These are phyloP conservation scores for Ganoderma meredithae DNA, from an alignment of 1,284 basidiomycete species.

Conservation along the genomic window DNA sequence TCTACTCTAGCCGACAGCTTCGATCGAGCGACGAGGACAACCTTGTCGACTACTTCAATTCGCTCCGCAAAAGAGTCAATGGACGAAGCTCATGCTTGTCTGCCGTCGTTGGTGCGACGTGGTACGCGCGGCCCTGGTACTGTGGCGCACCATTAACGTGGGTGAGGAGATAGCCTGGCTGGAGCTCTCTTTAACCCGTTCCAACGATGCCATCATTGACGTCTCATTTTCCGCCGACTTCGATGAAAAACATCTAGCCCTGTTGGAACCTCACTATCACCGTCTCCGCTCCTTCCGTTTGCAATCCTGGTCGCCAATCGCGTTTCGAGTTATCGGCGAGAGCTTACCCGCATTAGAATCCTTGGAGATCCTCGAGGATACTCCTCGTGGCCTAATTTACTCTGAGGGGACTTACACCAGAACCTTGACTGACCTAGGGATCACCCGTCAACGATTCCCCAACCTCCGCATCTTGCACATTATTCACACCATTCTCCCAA, in stretches of 20 bases:
- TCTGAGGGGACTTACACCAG: no score
- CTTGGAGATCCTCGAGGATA: background rate
- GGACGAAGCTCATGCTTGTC: background rate
- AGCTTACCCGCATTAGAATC: background rate
- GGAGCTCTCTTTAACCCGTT: background rate
- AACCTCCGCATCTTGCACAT: background rate
- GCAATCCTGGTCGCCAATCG: background rate
- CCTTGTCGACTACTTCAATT: background rate
- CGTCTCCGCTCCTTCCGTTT: background rate
- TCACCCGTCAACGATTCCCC: background rate
- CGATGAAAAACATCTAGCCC: background rate
- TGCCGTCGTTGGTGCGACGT: slow-evolving; percentile 2
- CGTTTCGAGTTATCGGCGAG: background rate
- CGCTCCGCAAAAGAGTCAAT: background rate
- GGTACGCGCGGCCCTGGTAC: background rate
- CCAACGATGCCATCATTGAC: background rate
- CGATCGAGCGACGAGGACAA: background rate
- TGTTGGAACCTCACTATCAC: background rate
- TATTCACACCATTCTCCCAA: background rate
- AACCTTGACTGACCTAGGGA: background rate
- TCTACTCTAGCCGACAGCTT: background rate
- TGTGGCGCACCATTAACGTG: background rate
- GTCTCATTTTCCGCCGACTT: background rate
- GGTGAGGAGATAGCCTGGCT: background rate
- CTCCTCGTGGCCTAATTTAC: background rate